Evolutionary conservation across 2,329 filamentous ascomycete genomes (phyloP).

Genomic region (Fusarium sororula): DNA sequence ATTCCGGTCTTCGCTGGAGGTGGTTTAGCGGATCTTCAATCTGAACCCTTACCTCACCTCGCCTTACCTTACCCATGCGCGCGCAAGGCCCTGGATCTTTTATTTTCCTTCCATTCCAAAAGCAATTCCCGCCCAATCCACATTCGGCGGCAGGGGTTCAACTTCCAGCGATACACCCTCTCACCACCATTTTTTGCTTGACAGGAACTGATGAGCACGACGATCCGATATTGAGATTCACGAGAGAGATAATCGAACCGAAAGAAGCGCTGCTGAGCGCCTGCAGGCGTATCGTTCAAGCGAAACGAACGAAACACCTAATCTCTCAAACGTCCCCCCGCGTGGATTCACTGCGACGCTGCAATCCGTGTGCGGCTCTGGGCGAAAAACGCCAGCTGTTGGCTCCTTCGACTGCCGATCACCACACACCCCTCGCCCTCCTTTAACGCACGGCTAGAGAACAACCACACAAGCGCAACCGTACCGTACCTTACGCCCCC

Average conservation of each 20-base stretch:
- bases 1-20: background rate
- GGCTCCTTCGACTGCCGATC: constrained; percentile 20
- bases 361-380: constrained; percentile 18
- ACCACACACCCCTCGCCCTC: constrained; percentile 4
- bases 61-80: background rate
- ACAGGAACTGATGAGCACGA: background rate
- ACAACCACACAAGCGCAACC: background rate
- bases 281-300: background rate
- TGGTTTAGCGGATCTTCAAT: constrained; percentile 5
- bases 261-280: constrained; percentile 3
- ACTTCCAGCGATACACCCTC: background rate
- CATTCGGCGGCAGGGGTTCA: constrained; percentile 22
- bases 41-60: background rate
- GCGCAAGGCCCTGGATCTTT: constrained; percentile 27
- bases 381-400: constrained; percentile 22
- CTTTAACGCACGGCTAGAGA: constrained; percentile 13
- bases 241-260: background rate
- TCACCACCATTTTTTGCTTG: background rate
- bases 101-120: constrained; percentile 26
- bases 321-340: background rate
- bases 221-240: background rate
- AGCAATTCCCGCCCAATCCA: constrained; percentile 8
- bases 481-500: background rate
- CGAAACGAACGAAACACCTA: background rate
- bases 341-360: constrained; percentile 13